Base-by-base conservation (phyloP, 805 yeast species). In the Sugiyamaella americana region DNA sequence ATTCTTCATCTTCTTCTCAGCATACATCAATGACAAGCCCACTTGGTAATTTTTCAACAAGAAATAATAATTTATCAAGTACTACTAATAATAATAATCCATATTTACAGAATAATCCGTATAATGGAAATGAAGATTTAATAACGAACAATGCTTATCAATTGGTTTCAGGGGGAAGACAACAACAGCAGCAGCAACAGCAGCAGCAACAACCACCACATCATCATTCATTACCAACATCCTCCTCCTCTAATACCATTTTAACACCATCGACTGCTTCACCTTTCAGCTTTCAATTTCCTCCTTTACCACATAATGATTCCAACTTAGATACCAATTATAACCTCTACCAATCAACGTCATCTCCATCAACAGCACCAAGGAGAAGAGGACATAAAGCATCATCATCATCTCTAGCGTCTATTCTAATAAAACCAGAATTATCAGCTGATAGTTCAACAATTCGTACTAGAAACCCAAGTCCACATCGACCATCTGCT, bases 401-500 rank as follows among this genome's bases (percentile, higher is more conserved):
- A 11, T 35, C 37, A 35, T 13, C 20, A 35, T 13, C 20, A 16
- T 35, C 37, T 5, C 37, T 26, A 13, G 19, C n/a, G n/a, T 16
- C 5, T 3, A 24, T 40, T 6, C 22, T 18, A 21, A 21, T 21
- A 18, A 37, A 23, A 17, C 24, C n/a, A 6, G 39, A 19, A 17
- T n/a, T 19, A 16, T 40, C 37, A 17, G 5, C 35, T 13, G 39
- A 20, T 18, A 16, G 23, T 10, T 20, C 16, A n/a, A 20, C 17
- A n/a, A 34, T 24, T 2, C 23, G 34, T 10, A 19, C 35, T 4
- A 6, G 47, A 17, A 44, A 37, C 21, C 16, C 41, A 16, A 26
- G 29, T 23, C 47, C 47, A 6, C 47, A 44, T 19, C 35, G 47
- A 6, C 47, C 41, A 8, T 20, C 16, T 17, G 42, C 47, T 8